Conservation (phyloP, 768 basidiomycete genomes). For the Chalciporus piperatus region DNA sequence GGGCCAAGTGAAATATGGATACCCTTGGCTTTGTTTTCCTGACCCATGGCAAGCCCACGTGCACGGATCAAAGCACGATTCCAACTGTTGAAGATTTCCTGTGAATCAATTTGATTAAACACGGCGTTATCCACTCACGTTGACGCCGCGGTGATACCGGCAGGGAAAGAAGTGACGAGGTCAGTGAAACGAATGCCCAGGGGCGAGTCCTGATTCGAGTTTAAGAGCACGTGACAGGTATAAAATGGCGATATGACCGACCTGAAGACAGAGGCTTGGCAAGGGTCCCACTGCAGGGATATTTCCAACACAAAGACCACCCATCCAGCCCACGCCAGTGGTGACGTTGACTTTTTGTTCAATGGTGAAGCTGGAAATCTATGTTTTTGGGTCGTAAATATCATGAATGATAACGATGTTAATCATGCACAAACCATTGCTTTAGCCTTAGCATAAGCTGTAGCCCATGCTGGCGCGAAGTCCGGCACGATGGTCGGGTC, state of each 20-base stretch:
- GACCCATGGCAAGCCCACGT: conserved; percentile 76
- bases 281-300: conserved; percentile 52
- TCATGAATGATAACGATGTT: background rate
- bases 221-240: background rate
- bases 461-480: conserved; percentile 52
- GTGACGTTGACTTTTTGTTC: conserved; percentile 63
- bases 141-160: conserved; percentile 79
- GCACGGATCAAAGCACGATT: conserved; percentile 75
- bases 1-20: conserved; percentile 76
- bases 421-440: conserved; percentile 40
- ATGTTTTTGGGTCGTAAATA: background rate
- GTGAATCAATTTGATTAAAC: background rate
- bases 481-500: conserved; percentile 41
- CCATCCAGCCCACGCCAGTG: conserved; percentile 53
- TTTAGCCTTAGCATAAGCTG: conserved; percentile 58
- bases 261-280: conserved; percentile 73
- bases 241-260: conserved; percentile 18
- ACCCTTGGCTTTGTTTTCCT: conserved; percentile 82
- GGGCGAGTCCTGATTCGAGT: conserved; percentile 55
- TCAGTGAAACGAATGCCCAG: conserved; percentile 77
- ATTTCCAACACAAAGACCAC: conserved; percentile 71
- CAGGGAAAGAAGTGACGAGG: conserved; percentile 74
- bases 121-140: conserved; percentile 47
- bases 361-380: conserved; percentile 51
- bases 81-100: conserved; percentile 41